Conservation (phyloP, 2,329 filamentous ascomycete genomes). For the Hypoxylon sp. region DNA sequence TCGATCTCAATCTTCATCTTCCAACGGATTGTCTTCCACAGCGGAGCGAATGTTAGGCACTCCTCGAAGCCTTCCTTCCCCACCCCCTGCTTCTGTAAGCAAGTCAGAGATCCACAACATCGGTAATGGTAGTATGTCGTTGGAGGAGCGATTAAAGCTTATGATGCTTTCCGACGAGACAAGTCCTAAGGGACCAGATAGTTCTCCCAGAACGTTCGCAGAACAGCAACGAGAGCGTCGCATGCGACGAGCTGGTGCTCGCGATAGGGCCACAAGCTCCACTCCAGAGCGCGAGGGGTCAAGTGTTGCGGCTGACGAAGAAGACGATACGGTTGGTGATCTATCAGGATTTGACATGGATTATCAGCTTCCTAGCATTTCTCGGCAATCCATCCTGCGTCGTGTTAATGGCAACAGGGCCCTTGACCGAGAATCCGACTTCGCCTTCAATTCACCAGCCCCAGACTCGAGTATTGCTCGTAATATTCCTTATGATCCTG, state of each 20-base stretch:
- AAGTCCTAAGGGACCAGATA: conserved; percentile 51
- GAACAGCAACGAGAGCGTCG: conserved; percentile 78
- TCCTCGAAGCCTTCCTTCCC: conserved; percentile 79
- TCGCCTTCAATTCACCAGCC: conserved; percentile 74
- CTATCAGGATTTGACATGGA: conserved; percentile 70
- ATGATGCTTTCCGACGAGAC: conserved; percentile 86
- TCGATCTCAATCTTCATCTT: conserved; percentile 67
- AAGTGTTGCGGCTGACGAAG: conserved; percentile 59
- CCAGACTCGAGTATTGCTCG: conserved; percentile 71
- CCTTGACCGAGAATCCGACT: conserved; percentile 72
- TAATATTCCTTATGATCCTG: conserved; percentile 81
- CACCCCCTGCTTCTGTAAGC: conserved; percentile 77
- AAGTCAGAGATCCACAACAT: conserved; percentile 86
- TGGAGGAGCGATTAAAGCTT: conserved; percentile 87
- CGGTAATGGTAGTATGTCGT: conserved; percentile 80
- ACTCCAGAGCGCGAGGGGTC: conserved; percentile 61
- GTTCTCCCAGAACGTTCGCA: conserved; percentile 66
- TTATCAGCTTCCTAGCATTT: conserved; percentile 83
- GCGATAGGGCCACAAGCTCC: conserved; percentile 62
- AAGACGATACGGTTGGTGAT: conserved; percentile 73
- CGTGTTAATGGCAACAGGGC: conserved; percentile 79
- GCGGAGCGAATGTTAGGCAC: conserved; percentile 78
- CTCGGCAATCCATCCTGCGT: conserved; percentile 91
- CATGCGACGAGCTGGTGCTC: conserved; percentile 72
- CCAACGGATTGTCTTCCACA: conserved; percentile 75